These are phyloP conservation scores for Bipolaris bicolor DNA, from an alignment of 2,329 filamentous ascomycete genomes.

Conservation along the genomic window DNA sequence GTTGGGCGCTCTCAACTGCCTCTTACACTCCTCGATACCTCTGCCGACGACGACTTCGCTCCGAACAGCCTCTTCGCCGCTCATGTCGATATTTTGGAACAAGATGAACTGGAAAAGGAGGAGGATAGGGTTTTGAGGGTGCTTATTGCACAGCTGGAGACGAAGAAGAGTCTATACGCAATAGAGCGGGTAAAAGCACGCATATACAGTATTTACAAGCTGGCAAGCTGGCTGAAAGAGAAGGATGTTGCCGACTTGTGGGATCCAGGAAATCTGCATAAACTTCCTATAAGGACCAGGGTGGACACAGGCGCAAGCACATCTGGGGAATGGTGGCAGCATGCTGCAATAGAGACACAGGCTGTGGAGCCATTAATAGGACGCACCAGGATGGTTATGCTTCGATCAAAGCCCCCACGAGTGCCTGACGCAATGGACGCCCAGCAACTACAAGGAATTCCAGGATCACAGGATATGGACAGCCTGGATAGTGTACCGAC, in stretches of 20 bases:
- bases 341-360: constrained; percentile 31
- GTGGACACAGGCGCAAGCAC: neutral
- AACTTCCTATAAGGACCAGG: constrained; percentile 65
- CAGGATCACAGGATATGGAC: constrained; percentile 6
- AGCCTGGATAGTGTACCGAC: neutral
- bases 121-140: constrained; percentile 25
- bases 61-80: constrained; percentile 45
- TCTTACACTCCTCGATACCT: constrained; percentile 47
- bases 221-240: constrained; percentile 70
- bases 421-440: constrained; percentile 11
- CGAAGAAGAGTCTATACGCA: constrained; percentile 76
- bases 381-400: constrained; percentile 40
- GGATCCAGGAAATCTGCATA: constrained; percentile 45
- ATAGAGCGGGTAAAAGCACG: constrained; percentile 70
- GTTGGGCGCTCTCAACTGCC: constrained; percentile 47
- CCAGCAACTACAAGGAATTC: constrained; percentile 1
- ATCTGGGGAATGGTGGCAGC: constrained; percentile 41
- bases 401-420: constrained; percentile 25
- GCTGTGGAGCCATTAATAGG: constrained; percentile 25
- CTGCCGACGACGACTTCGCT: constrained; percentile 28
- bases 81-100: constrained; percentile 42
- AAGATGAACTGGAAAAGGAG: constrained; percentile 12
- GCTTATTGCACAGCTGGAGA: constrained; percentile 44
- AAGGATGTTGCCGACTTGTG: constrained; percentile 54
- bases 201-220: constrained; percentile 70